Evolutionary conservation across 179 eudicot genomes (phyloP), one percentile per base, ranked within the genome.

Genomic region (Gypsophila paniculata): DNA sequence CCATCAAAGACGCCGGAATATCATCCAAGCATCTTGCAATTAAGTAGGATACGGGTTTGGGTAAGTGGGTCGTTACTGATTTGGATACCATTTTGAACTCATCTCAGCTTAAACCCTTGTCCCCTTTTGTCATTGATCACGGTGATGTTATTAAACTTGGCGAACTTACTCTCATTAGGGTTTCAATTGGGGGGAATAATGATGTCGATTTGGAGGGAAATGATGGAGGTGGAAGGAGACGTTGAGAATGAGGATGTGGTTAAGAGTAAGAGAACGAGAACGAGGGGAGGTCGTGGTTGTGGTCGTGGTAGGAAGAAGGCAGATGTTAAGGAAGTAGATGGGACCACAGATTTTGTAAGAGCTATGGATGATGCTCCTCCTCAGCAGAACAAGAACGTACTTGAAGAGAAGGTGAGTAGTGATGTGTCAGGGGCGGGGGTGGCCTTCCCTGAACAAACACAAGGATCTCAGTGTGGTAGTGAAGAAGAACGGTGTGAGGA

Each of bases 1-100:
- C 89, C 2, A 80, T 93, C 78, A 93, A 91, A 80, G 98, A 93
- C 73, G 55, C 79, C 0, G 97, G 96, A 0, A 81, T 91, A 63
- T 93, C 97, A 61, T 79, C 97, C 52, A 86, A 91, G 42, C 98
- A 91, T 77, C 79, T 89, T 29, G 0, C 29, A 2, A 84, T 91
- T 68, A 67, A 70, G 48, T 85, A 77, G 72, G 79, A 80, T 32
- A 72, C 61, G 38, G 70, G 32, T 25, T 42, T 78, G 2, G 79
- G 75, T 0, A 61, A 80, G 39, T 93, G 96, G 97, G 26, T 78
- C 9, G 46, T 87, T 71, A 77, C 83, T 9, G 97, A 93, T 68
- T 78, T 91, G 11, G 90, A 75, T n/a, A 93, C 93, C 34, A 0
- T 82, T 32, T 36, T 91, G 65, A 91, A 91, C 72, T 74, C 76